Evolutionary conservation across 2,329 filamentous ascomycete species (phyloP), one percentile per base, ranked within the genome.

Genomic region (Canariomyces notabilis): DNA sequence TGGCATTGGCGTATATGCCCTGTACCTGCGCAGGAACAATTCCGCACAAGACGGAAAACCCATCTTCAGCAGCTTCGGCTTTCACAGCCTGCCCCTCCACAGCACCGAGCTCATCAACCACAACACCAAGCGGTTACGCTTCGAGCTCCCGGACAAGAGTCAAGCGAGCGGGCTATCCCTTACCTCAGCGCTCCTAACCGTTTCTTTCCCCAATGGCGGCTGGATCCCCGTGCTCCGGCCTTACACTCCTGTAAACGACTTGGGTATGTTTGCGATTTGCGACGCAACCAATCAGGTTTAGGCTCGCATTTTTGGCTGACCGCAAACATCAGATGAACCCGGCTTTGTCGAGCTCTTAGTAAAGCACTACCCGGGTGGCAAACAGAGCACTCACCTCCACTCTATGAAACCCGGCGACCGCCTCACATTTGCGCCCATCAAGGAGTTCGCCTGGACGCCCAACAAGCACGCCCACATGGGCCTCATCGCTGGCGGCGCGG

Each of bases 401-500:
- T 77, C 74, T 3, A 68, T 87, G 5, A 57, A 67, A 14, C 82
- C 83, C 0, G 84, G 83, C 22, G 74, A 85, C 51, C 71, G 66
- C 2, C 67, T 87, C 11, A 73, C 72, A 34, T 80, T 87, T 55
- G 69, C 75, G 5, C 68, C 76, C 4, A 64, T 87, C 4, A 70
- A 69, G 15, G 76, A 72, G 20, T 76, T 76, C 60, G 57, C 64
- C 26, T 85, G 77, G 75, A 73, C 67, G 18, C 66, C 75, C 21
- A 76, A 73, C 52, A 65, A 67, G 60, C 69, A 63, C 57, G 59
- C 58, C 3, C 71, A 77, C 51, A 63, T 88, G n/a, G 75, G 78
- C 2, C 70, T 87, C 32, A 76, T 88, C 35, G 84, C 84, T 0
- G 84, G 85, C 36, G 84, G 85, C 11, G 82, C 82, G 0, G 85